phyloP scores from a whole-genome alignment of 139 green algal genomes.

The Volvox reticuliferus region DNA sequence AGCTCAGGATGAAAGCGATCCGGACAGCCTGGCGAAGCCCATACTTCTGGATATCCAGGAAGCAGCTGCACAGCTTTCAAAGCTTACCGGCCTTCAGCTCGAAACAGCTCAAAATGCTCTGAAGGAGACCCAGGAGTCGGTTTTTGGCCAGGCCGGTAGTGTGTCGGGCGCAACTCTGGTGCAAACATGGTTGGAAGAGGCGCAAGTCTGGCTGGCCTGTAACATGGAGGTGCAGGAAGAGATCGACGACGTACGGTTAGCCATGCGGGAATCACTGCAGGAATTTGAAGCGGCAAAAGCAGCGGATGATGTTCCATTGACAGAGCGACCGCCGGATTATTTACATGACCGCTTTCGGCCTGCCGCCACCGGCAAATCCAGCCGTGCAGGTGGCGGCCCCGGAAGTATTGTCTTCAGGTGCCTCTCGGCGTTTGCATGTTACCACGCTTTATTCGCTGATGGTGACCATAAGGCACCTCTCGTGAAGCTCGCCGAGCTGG shows the following conservation, averaged over 20 bases:
- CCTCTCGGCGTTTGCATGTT: not conserved
- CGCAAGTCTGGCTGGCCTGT: constrained; percentile 6
- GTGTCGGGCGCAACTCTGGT: not conserved
- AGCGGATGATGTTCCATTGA: constrained; percentile 13
- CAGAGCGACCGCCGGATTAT: not conserved
- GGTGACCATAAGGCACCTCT: constrained; percentile 27
- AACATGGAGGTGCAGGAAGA: constrained; percentile 32
- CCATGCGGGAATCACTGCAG: constrained; percentile 26
- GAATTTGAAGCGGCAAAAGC: constrained; percentile 1
- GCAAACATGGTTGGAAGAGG: constrained; percentile 3
- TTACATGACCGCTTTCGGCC: constrained; percentile 1
- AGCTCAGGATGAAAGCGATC: not conserved
- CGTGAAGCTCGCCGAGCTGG: constrained; percentile 23
- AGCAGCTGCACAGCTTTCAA: not conserved
- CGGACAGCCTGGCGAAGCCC: not conserved
- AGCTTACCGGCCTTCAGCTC: not conserved
- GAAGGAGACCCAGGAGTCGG: constrained; percentile 8
- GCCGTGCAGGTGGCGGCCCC: not conserved
- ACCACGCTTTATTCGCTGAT: not conserved
- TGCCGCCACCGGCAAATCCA: not conserved
- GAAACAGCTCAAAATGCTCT: not conserved
- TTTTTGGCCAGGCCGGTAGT: not conserved
- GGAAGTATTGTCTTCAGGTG: not conserved
- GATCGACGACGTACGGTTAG: not conserved
- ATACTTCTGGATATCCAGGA: not conserved